These are phyloP conservation scores for Lathyrus oleraceus DNA, from an alignment of 306 rosid genomes.

Conservation along the genomic window DNA sequence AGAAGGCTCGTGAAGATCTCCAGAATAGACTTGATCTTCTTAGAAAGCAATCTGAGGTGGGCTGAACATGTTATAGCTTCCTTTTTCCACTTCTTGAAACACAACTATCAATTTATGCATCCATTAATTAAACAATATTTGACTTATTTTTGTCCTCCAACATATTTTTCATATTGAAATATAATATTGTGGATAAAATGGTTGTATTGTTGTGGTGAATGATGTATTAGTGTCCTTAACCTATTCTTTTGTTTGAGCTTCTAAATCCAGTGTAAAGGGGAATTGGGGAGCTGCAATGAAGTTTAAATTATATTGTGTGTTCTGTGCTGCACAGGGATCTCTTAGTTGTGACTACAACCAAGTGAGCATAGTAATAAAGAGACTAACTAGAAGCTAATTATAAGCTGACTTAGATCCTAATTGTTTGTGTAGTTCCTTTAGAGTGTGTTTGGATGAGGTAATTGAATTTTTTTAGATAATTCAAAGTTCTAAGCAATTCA, in stretches of 20 bases:
- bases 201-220: conserved; percentile 25
- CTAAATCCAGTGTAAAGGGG: conserved; percentile 8
- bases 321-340: background rate
- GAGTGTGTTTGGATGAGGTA: too few species aligned
- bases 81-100: conserved; percentile 24
- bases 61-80: conserved; percentile 35
- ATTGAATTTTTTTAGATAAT: too few species aligned
- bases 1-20: conserved; percentile 73
- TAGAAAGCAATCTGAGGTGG: conserved; percentile 80
- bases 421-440: background rate
- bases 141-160: conserved; percentile 13
- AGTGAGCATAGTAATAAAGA: conserved; percentile 18
- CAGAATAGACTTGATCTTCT: conserved; percentile 78
- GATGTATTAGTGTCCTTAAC: conserved; percentile 25
- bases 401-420: conserved; percentile 1
- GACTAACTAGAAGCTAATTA: background rate
- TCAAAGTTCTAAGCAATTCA: too few species aligned
- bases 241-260: conserved; percentile 17
- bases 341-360: conserved; percentile 13
- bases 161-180: conserved; percentile 18
- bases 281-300: conserved; percentile 16
- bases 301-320: background rate
- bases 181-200: conserved; percentile 18
- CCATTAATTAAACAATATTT: conserved; percentile 20
- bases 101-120: background rate